phyloP scores from a whole-genome alignment of 2,329 filamentous ascomycete genomes.

The Pestalotiopsis sp. region DNA sequence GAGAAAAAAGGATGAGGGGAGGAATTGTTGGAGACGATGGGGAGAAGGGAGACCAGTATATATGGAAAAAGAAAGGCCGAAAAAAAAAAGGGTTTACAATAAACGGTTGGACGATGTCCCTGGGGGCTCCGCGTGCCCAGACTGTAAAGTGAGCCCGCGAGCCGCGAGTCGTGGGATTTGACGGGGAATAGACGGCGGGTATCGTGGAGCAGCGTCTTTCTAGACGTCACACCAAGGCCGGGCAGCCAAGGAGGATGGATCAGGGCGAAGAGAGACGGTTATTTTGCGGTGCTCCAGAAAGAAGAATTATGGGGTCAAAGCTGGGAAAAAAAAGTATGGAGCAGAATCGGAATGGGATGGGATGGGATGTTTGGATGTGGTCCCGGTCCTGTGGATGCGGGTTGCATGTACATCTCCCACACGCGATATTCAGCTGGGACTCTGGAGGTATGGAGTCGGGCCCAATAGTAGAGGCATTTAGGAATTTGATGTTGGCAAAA shows the following conservation, averaged over 20 bases:
- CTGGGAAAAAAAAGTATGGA: neutral
- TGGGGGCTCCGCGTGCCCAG: conserved; percentile 12
- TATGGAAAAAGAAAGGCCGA: conserved; percentile 6
- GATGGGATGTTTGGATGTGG: neutral
- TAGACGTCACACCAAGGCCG: conserved; percentile 8
- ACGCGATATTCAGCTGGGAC: neutral
- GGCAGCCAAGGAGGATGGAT: neutral
- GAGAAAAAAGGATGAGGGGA: neutral
- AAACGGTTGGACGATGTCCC: neutral
- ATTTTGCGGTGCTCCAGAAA: neutral
- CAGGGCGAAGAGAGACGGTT: neutral
- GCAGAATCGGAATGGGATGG: neutral
- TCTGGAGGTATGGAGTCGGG: neutral
- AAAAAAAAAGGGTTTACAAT: neutral
- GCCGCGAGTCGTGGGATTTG: conserved; percentile 8
- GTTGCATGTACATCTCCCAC: neutral
- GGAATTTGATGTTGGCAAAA: neutral
- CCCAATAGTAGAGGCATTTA: neutral
- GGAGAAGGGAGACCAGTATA: neutral
- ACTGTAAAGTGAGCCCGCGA: neutral
- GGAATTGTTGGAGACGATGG: neutral
- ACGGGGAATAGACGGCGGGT: neutral
- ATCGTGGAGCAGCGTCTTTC: conserved; percentile 3
- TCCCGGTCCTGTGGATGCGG: neutral
- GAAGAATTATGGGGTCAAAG: neutral